phyloP scores from a whole-genome alignment of 2,329 filamentous ascomycete species.

The Penicillium sp. region DNA sequence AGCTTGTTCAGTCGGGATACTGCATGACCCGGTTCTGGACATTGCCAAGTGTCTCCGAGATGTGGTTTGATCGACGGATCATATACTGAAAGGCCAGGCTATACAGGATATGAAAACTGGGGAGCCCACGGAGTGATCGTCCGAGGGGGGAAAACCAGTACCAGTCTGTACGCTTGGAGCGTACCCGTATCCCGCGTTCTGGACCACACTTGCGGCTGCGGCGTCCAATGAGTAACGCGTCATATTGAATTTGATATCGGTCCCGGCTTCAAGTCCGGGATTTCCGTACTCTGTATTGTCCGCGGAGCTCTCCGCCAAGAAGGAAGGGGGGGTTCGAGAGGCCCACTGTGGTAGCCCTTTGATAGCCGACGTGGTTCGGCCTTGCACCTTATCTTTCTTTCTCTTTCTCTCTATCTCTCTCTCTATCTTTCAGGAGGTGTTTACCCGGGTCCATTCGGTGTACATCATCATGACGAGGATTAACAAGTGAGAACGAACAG shows the following conservation, averaged over 20 bases:
- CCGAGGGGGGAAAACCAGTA: conserved; percentile 8
- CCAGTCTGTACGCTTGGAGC: background rate
- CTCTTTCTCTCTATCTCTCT: no score
- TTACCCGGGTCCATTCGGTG: background rate
- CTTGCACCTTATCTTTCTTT: background rate
- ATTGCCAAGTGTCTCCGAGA: conserved; percentile 3
- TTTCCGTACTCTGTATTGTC: background rate
- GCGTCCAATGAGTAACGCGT: conserved; percentile 23
- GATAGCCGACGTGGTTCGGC: conserved; percentile 3
- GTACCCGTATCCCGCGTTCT: conserved; percentile 8
- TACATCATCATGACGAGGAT: background rate
- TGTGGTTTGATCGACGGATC: conserved; percentile 3
- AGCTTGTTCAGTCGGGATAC: background rate
- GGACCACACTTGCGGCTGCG: conserved; percentile 22
- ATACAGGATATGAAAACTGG: conserved; percentile 17
- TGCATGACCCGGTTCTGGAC: no score
- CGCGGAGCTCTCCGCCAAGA: conserved; percentile 13
- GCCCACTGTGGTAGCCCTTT: conserved; percentile 4
- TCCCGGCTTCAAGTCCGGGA: conserved; percentile 4
- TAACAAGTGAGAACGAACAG: background rate
- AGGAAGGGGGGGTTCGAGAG: background rate
- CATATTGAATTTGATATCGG: conserved; percentile 24
- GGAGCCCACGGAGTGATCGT: conserved; percentile 16
- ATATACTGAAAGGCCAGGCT: no score
- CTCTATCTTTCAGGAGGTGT: no score